These are phyloP conservation scores for Vitis hybrid DNA, from an alignment of 177 flowering plant species.

Conservation along the genomic window DNA sequence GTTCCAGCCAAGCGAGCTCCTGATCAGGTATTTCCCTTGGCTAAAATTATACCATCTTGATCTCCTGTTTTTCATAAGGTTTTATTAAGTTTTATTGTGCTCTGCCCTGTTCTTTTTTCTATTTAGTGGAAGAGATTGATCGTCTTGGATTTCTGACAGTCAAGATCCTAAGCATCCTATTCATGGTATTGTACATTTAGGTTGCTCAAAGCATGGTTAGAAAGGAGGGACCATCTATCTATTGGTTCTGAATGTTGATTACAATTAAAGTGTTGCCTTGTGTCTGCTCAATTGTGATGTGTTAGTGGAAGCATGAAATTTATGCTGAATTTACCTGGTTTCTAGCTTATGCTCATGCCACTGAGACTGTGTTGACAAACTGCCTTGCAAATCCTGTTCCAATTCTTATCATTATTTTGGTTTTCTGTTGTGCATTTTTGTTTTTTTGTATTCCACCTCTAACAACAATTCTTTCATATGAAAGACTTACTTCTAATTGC, in stretches of 20 bases:
- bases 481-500: not conserved
- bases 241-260: not conserved
- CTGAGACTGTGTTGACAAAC: too few species aligned
- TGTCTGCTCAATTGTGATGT: not conserved
- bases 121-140: too few species aligned
- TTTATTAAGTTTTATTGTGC: too few species aligned
- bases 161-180: not conserved
- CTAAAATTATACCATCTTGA: not conserved
- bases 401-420: too few species aligned
- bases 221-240: not conserved
- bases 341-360: not conserved
- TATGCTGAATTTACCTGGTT: not conserved
- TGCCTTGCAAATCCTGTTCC: too few species aligned
- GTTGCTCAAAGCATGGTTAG: not conserved
- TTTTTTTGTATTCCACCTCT: not conserved
- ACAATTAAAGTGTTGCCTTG: not conserved
- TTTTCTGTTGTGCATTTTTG: too few species aligned
- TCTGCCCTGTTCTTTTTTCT: too few species aligned
- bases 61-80: too few species aligned
- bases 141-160: not conserved
- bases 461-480: not conserved
- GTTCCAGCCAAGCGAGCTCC: slow-evolving; percentile 58
- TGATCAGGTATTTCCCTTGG: slow-evolving; percentile 66
- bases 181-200: not conserved
- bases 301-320: not conserved